Evolutionary conservation across 768 basidiomycete species (phyloP).

Genomic region (Serendipita indica): DNA sequence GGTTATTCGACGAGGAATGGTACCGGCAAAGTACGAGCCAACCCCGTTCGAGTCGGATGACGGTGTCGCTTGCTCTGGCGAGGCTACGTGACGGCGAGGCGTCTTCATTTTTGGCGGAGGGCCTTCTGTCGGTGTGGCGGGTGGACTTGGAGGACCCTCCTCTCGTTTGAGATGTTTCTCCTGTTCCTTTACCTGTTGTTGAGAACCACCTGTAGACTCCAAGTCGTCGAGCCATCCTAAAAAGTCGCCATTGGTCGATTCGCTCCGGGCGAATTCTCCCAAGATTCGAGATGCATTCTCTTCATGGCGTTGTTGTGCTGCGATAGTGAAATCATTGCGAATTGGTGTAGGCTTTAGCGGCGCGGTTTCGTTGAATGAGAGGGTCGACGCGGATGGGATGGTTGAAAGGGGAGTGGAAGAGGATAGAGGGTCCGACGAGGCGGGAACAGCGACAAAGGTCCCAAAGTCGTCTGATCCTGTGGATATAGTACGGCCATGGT

Average conservation of each 20-base stretch:
- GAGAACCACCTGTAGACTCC: neutral
- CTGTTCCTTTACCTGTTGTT: neutral
- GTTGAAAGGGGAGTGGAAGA: neutral
- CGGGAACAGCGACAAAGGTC: neutral
- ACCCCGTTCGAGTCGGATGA: neutral
- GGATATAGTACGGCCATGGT: neutral
- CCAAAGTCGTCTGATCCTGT: neutral
- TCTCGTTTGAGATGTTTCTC: neutral
- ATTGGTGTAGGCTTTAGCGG: neutral
- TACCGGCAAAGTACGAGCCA: neutral
- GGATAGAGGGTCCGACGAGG: neutral
- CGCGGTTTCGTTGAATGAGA: no score
- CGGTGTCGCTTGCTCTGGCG: neutral
- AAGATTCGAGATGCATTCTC: neutral
- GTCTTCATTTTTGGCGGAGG: neutral
- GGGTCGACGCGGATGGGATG: neutral
- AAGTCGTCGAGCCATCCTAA: slow-evolving; percentile 4
- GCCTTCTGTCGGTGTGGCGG: neutral
- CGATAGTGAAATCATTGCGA: neutral
- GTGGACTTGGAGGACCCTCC: slow-evolving; percentile 1
- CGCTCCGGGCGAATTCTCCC: neutral
- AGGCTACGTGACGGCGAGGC: neutral
- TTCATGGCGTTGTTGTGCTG: neutral
- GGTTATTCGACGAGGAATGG: neutral
- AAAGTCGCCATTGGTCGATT: slow-evolving; percentile 1